phyloP scores from a whole-genome alignment of 352 stramenopile genomes.

The Globisporangium solare region DNA sequence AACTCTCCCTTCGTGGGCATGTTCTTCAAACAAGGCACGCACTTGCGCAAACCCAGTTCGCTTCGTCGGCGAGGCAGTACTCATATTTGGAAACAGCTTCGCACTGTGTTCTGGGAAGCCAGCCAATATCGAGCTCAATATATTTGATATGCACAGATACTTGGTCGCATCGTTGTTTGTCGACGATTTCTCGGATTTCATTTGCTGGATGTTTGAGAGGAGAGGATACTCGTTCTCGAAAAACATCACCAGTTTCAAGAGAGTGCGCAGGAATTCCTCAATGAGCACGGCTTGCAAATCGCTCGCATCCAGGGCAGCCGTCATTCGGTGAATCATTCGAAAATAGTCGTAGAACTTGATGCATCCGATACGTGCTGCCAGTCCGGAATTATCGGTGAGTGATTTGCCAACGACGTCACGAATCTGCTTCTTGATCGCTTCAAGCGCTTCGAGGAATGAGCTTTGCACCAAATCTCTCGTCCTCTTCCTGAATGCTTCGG shows the following conservation, averaged over 20 bases:
- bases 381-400: conserved; percentile 12
- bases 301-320: conserved; percentile 54
- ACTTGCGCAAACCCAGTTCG: conserved; percentile 10
- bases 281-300: conserved; percentile 73
- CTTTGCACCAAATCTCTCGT: conserved; percentile 70
- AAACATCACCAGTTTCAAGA: conserved; percentile 71
- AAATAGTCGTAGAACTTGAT: conserved; percentile 81
- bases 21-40: conserved; percentile 23
- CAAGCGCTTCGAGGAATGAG: conserved; percentile 70
- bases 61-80: not conserved
- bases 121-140: conserved; percentile 57
- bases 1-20: conserved; percentile 21
- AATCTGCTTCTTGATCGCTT: conserved; percentile 65
- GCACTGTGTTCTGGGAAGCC: conserved; percentile 37
- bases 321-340: conserved; percentile 62
- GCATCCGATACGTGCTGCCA: conserved; percentile 27
- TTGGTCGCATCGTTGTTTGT: conserved; percentile 19
- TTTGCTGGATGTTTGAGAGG: not conserved
- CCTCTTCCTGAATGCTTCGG: conserved; percentile 48
- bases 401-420: conserved; percentile 29
- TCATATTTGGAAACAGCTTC: conserved; percentile 44
- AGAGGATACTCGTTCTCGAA: conserved; percentile 64
- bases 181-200: not conserved
- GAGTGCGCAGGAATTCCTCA: conserved; percentile 69
- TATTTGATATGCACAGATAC: conserved; percentile 60